Conservation (phyloP, 371 early-diverging fungal species). For the Entomophthora muscae region DNA sequence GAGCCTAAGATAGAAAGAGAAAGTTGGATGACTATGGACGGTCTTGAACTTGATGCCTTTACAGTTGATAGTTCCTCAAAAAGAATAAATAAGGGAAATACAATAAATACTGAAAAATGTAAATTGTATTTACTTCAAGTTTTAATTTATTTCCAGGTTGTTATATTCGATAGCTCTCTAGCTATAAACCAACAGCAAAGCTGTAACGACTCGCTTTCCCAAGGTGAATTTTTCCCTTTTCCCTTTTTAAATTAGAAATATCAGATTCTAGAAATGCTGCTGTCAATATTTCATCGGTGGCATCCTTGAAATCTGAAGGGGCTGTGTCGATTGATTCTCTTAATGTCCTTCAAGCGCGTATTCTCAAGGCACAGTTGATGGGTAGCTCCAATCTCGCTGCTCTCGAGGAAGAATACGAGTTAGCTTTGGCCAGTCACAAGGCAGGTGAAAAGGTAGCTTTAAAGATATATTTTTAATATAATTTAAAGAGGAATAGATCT, state of each 20-base stretch:
- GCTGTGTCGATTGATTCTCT: background rate
- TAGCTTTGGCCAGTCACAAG: background rate
- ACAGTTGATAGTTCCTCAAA: background rate
- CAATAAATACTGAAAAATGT: background rate
- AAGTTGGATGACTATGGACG: background rate
- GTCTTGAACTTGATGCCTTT: background rate
- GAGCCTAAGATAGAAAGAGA: background rate
- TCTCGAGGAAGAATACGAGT: background rate
- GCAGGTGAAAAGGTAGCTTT: background rate
- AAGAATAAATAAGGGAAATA: background rate
- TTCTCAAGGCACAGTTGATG: background rate
- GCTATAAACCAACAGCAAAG: too few relatives aligned
- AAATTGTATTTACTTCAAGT: too few relatives aligned
- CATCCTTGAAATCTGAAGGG: too few relatives aligned
- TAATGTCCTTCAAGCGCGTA: background rate
- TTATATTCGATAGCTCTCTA: too few relatives aligned
- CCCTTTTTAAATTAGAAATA: too few relatives aligned
- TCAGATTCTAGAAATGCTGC: too few relatives aligned
- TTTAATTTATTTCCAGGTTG: too few relatives aligned
- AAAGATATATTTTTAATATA: background rate
- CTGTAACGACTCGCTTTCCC: too few relatives aligned
- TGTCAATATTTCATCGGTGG: too few relatives aligned
- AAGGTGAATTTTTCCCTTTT: too few relatives aligned
- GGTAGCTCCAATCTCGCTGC: background rate
- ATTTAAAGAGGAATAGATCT: background rate